phyloP scores from a whole-genome alignment of 331 rosid species.

The Cydonia oblonga region DNA sequence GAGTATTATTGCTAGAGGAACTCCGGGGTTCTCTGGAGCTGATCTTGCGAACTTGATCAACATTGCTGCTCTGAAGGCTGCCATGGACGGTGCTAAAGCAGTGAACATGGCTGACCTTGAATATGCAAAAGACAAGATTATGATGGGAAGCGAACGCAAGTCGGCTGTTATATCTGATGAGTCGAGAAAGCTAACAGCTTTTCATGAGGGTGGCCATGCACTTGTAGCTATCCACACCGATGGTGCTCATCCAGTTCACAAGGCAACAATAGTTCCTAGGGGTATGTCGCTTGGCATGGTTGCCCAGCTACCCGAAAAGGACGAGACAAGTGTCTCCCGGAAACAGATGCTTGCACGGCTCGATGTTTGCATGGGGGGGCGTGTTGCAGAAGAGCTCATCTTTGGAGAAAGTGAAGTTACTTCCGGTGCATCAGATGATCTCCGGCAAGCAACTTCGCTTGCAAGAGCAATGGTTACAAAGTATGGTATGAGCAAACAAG shows the following conservation, averaged over 20 bases:
- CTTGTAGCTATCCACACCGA: constrained; percentile 73
- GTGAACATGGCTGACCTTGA: constrained; percentile 75
- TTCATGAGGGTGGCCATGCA: constrained; percentile 85
- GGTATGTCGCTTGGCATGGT: constrained; percentile 90
- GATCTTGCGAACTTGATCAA: constrained; percentile 77
- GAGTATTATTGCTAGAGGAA: constrained; percentile 65
- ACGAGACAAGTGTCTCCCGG: constrained; percentile 50
- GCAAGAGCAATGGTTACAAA: constrained; percentile 77
- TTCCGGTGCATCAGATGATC: constrained; percentile 65
- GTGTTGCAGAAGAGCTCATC: constrained; percentile 77
- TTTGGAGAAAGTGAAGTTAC: constrained; percentile 80
- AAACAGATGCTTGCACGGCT: constrained; percentile 81
- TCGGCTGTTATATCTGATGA: constrained; percentile 72
- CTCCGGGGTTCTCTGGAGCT: constrained; percentile 81
- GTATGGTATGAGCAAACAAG: constrained; percentile 72
- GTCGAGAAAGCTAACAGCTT: constrained; percentile 54
- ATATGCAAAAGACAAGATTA: constrained; percentile 68
- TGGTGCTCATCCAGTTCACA: constrained; percentile 74
- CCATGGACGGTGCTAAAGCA: constrained; percentile 69
- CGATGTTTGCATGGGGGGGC: constrained; percentile 76
- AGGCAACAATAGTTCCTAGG: constrained; percentile 83
- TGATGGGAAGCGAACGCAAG: constrained; percentile 87
- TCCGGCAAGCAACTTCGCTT: constrained; percentile 47
- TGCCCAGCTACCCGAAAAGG: constrained; percentile 58
- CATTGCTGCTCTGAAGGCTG: constrained; percentile 75